These are phyloP conservation scores for Ceratobasidium sp. DNA, from an alignment of 1,284 basidiomycete genomes.

Conservation along the genomic window DNA sequence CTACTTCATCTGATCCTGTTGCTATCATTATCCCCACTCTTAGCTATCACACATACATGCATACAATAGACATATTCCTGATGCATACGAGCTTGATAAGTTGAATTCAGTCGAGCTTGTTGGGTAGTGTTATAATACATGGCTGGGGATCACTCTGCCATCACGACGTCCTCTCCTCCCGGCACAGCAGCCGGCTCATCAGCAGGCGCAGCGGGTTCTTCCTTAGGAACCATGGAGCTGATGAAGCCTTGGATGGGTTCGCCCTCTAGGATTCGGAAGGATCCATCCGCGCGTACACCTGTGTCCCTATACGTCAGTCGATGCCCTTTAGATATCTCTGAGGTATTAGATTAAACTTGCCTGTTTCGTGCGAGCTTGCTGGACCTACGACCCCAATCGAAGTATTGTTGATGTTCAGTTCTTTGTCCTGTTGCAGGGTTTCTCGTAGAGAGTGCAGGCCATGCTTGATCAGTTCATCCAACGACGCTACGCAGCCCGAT, in stretches of 20 bases:
- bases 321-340: neutral
- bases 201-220: conserved; percentile 56
- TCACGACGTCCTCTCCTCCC: conserved; percentile 77
- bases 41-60: conserved; percentile 21
- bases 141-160: conserved; percentile 65
- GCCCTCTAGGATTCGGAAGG: conserved; percentile 85
- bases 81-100: neutral
- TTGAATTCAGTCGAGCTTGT: conserved; percentile 42
- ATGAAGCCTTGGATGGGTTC: conserved; percentile 77
- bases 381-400: conserved; percentile 91
- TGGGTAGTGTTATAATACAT: conserved; percentile 40
- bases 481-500: conserved; percentile 63
- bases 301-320: neutral
- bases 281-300: conserved; percentile 60
- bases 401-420: conserved; percentile 90
- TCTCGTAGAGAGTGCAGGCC: conserved; percentile 93
- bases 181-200: conserved; percentile 48
- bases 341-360: conserved; percentile 31
- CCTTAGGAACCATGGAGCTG: conserved; percentile 73
- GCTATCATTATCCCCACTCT: conserved; percentile 38
- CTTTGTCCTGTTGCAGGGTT: conserved; percentile 97
- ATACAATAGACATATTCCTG: conserved; percentile 18
- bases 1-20: conserved; percentile 20
- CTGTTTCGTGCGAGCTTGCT: conserved; percentile 66
- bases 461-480: conserved; percentile 89